Evolutionary conservation across 495 filamentous ascomycete species (phyloP).

Genomic region (Schizothecium vesticola): DNA sequence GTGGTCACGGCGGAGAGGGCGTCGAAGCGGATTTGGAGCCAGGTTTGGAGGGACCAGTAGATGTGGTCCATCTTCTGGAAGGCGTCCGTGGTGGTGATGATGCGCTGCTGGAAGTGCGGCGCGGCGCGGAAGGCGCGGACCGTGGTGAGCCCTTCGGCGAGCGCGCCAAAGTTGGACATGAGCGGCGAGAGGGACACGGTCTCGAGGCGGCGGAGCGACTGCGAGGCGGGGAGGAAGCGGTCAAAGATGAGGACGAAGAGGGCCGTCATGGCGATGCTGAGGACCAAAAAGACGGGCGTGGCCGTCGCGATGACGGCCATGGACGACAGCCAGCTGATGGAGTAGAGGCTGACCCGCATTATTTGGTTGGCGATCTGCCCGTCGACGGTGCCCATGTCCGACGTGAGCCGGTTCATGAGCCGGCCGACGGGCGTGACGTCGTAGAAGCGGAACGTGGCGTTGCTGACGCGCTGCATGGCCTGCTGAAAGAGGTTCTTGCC

Average conservation of each 20-base stretch:
- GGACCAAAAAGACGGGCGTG: conserved; percentile 67
- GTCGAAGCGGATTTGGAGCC: conserved; percentile 77
- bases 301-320: conserved; percentile 68
- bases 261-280: conserved; percentile 57
- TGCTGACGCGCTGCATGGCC: conserved; percentile 62
- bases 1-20: conserved; percentile 63
- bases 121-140: conserved; percentile 72
- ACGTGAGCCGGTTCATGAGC: conserved; percentile 81
- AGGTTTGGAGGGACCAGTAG: conserved; percentile 80
- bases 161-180: conserved; percentile 78
- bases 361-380: conserved; percentile 69
- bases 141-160: conserved; percentile 73
- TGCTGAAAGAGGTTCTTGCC: conserved; percentile 65
- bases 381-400: conserved; percentile 78
- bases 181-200: conserved; percentile 79
- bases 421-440: conserved; percentile 79
- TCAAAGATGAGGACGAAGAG: conserved; percentile 64
- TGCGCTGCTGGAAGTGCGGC: conserved; percentile 65
- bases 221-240: conserved; percentile 73
- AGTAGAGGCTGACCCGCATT: conserved; percentile 56
- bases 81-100: conserved; percentile 68
- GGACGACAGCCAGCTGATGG: conserved; percentile 64
- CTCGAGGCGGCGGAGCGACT: conserved; percentile 73
- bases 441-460: conserved; percentile 81
- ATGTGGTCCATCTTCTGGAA: conserved; percentile 94